Conservation (phyloP, 306 rosid species). For the Neltuma alba region DNA sequence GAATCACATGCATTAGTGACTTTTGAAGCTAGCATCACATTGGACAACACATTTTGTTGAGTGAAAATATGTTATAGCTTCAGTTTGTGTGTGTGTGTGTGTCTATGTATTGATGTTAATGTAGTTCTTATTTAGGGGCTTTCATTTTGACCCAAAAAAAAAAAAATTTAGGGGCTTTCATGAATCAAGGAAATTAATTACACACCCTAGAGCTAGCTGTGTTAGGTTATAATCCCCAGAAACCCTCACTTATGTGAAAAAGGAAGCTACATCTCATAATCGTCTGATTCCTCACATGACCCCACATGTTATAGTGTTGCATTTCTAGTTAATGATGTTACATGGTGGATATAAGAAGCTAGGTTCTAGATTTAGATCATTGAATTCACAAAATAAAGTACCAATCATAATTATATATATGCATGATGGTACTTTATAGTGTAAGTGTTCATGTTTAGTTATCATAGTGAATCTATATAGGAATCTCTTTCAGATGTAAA, state of each 20-base stretch:
- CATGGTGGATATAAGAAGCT: no score
- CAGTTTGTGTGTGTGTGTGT: neutral
- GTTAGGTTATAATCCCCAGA: slow-evolving; percentile 18
- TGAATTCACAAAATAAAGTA: neutral
- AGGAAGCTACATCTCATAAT: slow-evolving; percentile 25
- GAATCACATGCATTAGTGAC: neutral
- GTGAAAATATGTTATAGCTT: neutral
- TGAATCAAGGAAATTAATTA: neutral
- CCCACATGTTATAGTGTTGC: slow-evolving; percentile 34
- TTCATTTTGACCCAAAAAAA: no score
- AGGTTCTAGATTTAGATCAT: neutral
- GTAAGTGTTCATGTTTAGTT: neutral
- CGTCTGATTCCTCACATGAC: slow-evolving; percentile 19
- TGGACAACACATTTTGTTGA: slow-evolving; percentile 40
- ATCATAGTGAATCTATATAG: neutral
- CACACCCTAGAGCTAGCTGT: neutral
- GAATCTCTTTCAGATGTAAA: neutral
- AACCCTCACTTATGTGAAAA: slow-evolving; percentile 21
- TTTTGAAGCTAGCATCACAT: slow-evolving; percentile 22
- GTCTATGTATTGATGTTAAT: neutral
- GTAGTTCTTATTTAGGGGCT: neutral
- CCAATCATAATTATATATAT: neutral
- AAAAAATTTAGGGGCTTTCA: neutral
- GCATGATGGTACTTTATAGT: neutral
- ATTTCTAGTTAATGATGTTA: slow-evolving; percentile 10